These are phyloP conservation scores for Zygnema circumcarinatum DNA, from an alignment of 139 green algal species.

Conservation along the genomic window DNA sequence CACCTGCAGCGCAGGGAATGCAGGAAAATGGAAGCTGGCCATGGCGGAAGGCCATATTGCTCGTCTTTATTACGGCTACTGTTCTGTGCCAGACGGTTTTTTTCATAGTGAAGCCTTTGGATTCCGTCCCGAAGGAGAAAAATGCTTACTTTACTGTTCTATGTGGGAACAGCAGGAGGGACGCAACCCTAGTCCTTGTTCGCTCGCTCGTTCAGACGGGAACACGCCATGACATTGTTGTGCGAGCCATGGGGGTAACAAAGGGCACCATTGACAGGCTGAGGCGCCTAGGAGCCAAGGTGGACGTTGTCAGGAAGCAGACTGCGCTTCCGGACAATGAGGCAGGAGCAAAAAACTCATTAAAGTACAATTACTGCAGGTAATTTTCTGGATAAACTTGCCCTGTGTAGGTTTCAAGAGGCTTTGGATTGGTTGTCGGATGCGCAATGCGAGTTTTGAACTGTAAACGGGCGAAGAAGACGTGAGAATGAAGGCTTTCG, in stretches of 20 bases:
- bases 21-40: no score
- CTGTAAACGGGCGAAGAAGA: background rate
- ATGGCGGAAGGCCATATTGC: no score
- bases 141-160: slow-evolving; percentile 30
- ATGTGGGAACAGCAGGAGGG: slow-evolving; percentile 25
- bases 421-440: background rate
- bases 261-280: slow-evolving; percentile 11
- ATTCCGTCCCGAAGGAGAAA: no score
- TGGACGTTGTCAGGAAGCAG: background rate
- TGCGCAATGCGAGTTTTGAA: no score
- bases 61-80: no score
- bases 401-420: background rate
- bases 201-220: slow-evolving; percentile 13
- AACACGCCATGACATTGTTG: slow-evolving; percentile 31
- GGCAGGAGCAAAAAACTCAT: background rate
- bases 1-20: no score
- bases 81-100: no score
- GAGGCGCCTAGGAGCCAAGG: background rate
- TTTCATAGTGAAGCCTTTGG: no score
- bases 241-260: slow-evolving; percentile 17
- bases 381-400: background rate
- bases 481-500: background rate
- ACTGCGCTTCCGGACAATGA: no score
- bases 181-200: slow-evolving; percentile 25
- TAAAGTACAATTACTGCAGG: background rate